Percentiles rank a stretch among this genome's conserved stretches.
Conservation (phyloP, 2,329 filamentous ascomycete species). For the Cyanodermella asteris region DNA sequence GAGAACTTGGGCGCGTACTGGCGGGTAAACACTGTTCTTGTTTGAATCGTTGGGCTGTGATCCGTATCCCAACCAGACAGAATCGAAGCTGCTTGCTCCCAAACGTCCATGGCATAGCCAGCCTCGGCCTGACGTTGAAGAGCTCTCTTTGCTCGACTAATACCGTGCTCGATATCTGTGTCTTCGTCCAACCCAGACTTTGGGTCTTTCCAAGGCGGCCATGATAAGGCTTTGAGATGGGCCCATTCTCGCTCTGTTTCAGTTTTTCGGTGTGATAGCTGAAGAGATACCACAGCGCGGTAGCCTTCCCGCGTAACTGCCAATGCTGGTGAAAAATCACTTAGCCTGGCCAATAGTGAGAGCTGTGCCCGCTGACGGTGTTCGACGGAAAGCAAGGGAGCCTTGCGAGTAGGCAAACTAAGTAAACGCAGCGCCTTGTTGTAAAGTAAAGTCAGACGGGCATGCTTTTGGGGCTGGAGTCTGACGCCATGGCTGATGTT, state of each 20-base stretch:
- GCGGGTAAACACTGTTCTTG: constrained; percentile 21
- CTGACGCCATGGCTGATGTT: constrained; percentile 4
- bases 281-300: constrained; percentile 31
- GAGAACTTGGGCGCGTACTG: too few species aligned
- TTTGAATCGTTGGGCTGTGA: constrained; percentile 40
- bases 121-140: constrained; percentile 35
- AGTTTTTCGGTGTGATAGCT: constrained; percentile 36
- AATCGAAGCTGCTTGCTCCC: constrained; percentile 32
- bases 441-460: constrained; percentile 20
- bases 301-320: constrained; percentile 36
- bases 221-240: constrained; percentile 34
- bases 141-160: constrained; percentile 33
- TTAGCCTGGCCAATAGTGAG: constrained; percentile 34
- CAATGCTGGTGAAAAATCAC: constrained; percentile 28
- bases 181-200: constrained; percentile 37
- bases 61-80: constrained; percentile 42
- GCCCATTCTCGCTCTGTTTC: constrained; percentile 33
- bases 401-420: constrained; percentile 22
- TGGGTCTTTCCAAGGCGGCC: constrained; percentile 45
- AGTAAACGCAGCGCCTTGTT: constrained; percentile 28
- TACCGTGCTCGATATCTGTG: constrained; percentile 32
- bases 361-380: constrained; percentile 37
- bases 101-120: constrained; percentile 28
- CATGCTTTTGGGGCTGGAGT: constrained; percentile 6
- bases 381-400: constrained; percentile 26